Evolutionary conservation across 1,139 yeast genomes (phyloP), one percentile per base, ranked within the genome.

Genomic region (Geotrichum histeridarum): DNA sequence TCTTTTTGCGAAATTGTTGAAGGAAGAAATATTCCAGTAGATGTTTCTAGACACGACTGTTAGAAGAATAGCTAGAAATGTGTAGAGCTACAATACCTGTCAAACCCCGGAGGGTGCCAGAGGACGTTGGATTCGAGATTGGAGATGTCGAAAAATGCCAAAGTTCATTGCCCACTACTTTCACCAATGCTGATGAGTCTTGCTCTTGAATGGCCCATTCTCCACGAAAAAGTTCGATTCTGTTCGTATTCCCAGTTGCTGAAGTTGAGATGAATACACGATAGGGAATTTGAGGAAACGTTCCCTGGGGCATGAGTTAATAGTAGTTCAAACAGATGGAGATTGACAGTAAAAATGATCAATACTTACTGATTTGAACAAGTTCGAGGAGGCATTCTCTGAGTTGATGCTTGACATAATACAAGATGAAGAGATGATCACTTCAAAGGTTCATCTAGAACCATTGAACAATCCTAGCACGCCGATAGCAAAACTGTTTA

Each of bases 91-190:
- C 2, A 48, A 31, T 52, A 52, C 55, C 55, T 30, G 53, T 55
- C 14, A 55, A 49, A 3, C 54, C 54, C 33, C 44, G 42, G 14
- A 50, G 22, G 31, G 53, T 44, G 17, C 54, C 35, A 8, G 62
- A 57, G 0, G 76, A 72, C 59, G 49, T 51, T 1, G 77, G 73
- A 3, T 67, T 69, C 9, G 53, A 58, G 30, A 51, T 50, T 33
- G 49, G 7, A 69, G 53, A 78, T 71, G 58, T 77, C 74, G 69
- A 63, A 58, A 85, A 79, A 51, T 81, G 74, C 79, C 85, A 85
- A 9, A 85, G 70, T 54, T 81, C 83, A 60, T 82, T 81, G 59
- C 83, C 80, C 63, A 81, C 77, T 55, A 83, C 76, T 12, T 84
- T 79, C 5, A 83, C 76, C 45, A 85, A 69, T 8, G 79, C 77